These are phyloP conservation scores for Lachnellula cervina DNA, from an alignment of 2,329 filamentous ascomycete genomes.

Conservation along the genomic window DNA sequence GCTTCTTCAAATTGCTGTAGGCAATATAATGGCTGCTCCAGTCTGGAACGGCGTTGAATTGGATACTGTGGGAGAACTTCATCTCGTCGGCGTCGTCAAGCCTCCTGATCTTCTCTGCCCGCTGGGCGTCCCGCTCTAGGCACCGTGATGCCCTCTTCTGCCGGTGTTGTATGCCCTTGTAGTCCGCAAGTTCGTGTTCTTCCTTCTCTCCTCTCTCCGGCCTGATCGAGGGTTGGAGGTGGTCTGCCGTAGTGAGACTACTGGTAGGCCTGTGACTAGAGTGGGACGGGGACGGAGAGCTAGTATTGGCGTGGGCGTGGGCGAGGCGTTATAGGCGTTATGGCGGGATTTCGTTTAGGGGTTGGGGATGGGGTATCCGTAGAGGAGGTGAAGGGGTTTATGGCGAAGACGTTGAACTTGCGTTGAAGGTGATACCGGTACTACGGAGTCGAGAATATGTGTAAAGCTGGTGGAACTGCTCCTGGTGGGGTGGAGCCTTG, in stretches of 20 bases:
- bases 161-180: constrained; percentile 14
- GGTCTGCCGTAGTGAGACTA: constrained; percentile 8
- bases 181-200: constrained; percentile 30
- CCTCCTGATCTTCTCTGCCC: constrained; percentile 60
- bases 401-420: constrained; percentile 14
- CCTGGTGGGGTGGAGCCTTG: no score
- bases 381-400: constrained; percentile 16
- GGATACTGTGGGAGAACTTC: constrained; percentile 99
- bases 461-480: no score
- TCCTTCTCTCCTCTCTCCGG: constrained; percentile 26
- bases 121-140: constrained; percentile 35
- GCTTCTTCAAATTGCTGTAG: constrained; percentile 98
- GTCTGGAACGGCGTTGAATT: constrained; percentile 99
- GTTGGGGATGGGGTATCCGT: no score
- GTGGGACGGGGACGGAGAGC: neutral
- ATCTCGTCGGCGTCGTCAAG: constrained; percentile 78
- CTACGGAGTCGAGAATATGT: no score
- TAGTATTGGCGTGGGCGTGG: neutral
- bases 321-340: neutral
- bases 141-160: constrained; percentile 7
- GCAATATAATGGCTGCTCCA: constrained; percentile 98
- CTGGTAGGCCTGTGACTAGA: neutral
- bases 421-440: no score
- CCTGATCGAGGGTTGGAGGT: constrained; percentile 13
- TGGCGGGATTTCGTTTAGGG: constrained; percentile 15